phyloP scores from a whole-genome alignment of 2,329 filamentous ascomycete species.

The Colletotrichum viniferum region DNA sequence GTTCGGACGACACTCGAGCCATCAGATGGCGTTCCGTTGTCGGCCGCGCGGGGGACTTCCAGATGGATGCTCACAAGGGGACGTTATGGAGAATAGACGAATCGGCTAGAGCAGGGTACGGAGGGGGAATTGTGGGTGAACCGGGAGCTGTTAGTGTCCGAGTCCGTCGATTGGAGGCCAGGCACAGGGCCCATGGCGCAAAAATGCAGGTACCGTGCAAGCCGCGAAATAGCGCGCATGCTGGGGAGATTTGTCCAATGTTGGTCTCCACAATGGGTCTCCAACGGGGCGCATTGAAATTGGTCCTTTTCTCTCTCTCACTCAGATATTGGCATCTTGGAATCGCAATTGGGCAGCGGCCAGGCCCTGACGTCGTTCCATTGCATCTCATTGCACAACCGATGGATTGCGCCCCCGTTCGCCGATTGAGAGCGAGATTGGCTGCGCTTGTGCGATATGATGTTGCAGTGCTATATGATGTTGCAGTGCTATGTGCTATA shows the following conservation, averaged over 20 bases:
- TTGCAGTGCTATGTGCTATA: not conserved
- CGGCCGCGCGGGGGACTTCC: not conserved
- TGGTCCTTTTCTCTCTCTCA: not conserved
- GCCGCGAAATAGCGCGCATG: constrained; percentile 4
- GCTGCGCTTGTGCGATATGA: not conserved
- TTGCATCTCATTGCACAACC: not conserved
- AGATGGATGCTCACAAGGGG: not conserved
- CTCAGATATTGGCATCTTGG: not conserved
- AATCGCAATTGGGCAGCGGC: not conserved
- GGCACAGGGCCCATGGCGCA: not conserved
- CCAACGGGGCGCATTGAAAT: constrained; percentile 11
- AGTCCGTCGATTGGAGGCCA: constrained; percentile 1
- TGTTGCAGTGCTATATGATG: not conserved
- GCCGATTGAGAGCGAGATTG: not conserved
- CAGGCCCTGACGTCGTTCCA: not conserved
- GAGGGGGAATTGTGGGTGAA: not conserved
- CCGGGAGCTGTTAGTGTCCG: constrained; percentile 6
- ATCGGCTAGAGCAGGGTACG: not conserved
- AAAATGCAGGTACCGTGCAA: constrained; percentile 18
- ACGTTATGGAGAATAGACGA: not conserved
- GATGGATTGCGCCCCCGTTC: not conserved
- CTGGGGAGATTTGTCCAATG: constrained; percentile 14
- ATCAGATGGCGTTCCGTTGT: not conserved
- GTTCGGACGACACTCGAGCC: not conserved
- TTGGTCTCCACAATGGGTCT: constrained; percentile 3